Evolutionary conservation across 495 filamentous ascomycete genomes (phyloP).

Genomic region (Physcia stellaris): DNA sequence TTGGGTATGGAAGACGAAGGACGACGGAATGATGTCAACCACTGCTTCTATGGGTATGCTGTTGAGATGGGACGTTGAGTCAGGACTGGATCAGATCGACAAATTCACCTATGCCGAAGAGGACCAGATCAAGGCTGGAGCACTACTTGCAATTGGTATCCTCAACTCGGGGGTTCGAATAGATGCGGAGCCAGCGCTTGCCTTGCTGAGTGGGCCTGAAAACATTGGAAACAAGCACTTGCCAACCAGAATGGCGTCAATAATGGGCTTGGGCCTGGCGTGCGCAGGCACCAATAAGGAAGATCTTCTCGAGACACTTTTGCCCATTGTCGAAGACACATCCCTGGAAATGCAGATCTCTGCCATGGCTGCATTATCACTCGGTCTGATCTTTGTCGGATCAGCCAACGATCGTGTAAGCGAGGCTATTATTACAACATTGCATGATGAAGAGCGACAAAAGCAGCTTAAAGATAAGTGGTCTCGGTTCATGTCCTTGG

Average conservation of each 20-base stretch:
- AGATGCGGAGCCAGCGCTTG: conserved; percentile 77
- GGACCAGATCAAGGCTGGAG: conserved; percentile 78
- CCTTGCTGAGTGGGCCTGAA: conserved; percentile 64
- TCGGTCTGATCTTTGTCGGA: conserved; percentile 86
- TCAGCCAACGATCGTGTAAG: conserved; percentile 79
- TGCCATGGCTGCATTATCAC: conserved; percentile 85
- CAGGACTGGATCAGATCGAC: conserved; percentile 80
- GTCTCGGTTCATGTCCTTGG: conserved; percentile 91
- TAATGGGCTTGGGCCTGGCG: conserved; percentile 91
- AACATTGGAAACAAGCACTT: conserved; percentile 64
- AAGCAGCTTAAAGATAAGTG: conserved; percentile 91
- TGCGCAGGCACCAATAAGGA: conserved; percentile 88
- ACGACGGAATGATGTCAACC: conserved; percentile 93
- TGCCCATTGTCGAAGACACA: conserved; percentile 76
- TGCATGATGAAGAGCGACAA: conserved; percentile 81
- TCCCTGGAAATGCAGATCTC: conserved; percentile 84
- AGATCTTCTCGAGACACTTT: conserved; percentile 61
- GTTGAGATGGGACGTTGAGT: conserved; percentile 80
- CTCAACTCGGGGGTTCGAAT: conserved; percentile 81
- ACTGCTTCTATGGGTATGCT: conserved; percentile 86
- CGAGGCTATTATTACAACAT: conserved; percentile 74
- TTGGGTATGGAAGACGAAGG: conserved; percentile 99
- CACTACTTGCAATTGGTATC: conserved; percentile 79
- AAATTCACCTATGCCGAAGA: conserved; percentile 78
- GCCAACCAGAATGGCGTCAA: conserved; percentile 61